A percentile compares a stretch with the other conserved stretches of the same genome.
Evolutionary conservation across 129 eudicot species (phyloP).

Genomic region (Tagetes patula): DNA sequence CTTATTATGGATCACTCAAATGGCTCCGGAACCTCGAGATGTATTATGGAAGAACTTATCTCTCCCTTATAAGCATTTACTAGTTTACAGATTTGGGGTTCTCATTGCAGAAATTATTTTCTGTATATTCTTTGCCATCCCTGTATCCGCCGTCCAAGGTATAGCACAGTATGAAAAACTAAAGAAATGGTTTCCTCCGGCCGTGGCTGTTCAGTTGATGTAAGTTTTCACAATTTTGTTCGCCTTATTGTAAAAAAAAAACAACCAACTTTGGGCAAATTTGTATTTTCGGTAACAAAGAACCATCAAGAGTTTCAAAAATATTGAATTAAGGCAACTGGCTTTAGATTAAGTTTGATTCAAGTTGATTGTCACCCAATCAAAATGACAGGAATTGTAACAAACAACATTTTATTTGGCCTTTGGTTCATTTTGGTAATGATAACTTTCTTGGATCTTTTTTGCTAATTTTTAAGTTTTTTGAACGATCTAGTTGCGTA

Average conservation of each 20-base stretch:
- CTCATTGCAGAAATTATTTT: constrained; percentile 55
- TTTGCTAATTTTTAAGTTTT: neutral
- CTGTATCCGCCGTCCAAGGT: constrained; percentile 90
- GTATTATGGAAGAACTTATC: constrained; percentile 79
- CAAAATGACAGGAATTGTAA: neutral
- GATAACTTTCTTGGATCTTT: neutral
- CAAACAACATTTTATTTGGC: neutral
- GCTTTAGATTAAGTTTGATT: neutral
- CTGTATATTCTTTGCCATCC: constrained; percentile 76
- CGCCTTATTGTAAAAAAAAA: neutral
- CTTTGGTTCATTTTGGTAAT: neutral
- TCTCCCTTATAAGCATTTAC: constrained; percentile 56
- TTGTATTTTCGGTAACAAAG: neutral
- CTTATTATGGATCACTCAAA: constrained; percentile 81
- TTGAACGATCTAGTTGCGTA: neutral
- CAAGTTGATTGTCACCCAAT: neutral
- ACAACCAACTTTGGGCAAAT: neutral
- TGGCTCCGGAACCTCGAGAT: constrained; percentile 96
- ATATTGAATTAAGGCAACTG: neutral
- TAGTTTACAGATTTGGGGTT: constrained; percentile 56
- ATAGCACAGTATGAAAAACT: constrained; percentile 78
- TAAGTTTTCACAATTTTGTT: constrained; percentile 33
- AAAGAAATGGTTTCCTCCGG: constrained; percentile 93
- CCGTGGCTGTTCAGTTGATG: constrained; percentile 88
- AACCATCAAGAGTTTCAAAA: neutral